phyloP scores from a whole-genome alignment of 225 moss, liverwort and hornwort species.

The Physcomitrium patens region DNA sequence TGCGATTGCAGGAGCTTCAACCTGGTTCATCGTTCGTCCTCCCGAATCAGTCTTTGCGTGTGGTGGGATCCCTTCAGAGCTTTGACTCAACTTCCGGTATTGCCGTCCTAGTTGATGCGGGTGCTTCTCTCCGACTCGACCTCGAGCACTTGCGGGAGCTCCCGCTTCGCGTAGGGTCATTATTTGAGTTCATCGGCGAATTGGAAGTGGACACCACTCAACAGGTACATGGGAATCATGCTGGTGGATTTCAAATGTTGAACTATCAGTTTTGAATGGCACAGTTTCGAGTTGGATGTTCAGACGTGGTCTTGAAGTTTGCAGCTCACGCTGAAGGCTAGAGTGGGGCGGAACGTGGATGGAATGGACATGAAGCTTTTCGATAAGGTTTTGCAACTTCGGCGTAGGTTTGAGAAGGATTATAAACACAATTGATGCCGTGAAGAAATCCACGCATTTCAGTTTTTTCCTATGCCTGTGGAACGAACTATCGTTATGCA shows the following conservation, averaged over 20 bases:
- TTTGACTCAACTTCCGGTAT: constrained; percentile 59
- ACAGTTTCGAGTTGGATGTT: background rate
- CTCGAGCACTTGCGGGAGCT: constrained; percentile 58
- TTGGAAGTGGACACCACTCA: constrained; percentile 46
- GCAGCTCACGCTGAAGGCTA: constrained; percentile 66
- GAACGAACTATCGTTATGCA: too few species aligned
- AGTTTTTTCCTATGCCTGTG: too few species aligned
- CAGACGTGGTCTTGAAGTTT: constrained; percentile 2
- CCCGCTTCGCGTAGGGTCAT: constrained; percentile 55
- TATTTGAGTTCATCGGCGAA: constrained; percentile 83
- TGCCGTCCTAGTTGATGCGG: constrained; percentile 57
- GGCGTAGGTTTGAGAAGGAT: constrained; percentile 68
- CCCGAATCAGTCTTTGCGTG: constrained; percentile 65
- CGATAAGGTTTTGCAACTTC: constrained; percentile 65
- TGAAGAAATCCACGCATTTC: too few species aligned
- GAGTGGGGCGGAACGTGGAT: constrained; percentile 80
- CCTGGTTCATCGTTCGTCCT: constrained; percentile 44
- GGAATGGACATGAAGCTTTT: constrained; percentile 72
- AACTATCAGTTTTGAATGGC: background rate
- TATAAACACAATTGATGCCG: constrained; percentile 2
- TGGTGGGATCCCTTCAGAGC: constrained; percentile 62
- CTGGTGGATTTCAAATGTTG: background rate
- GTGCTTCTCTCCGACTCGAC: constrained; percentile 58
- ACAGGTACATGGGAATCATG: constrained; percentile 35
- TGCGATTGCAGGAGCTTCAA: constrained; percentile 62